Evolutionary conservation across 169 alveolate genomes (phyloP), one percentile per base, ranked within the genome.

Genomic region (Eimeria sp.): DNA sequence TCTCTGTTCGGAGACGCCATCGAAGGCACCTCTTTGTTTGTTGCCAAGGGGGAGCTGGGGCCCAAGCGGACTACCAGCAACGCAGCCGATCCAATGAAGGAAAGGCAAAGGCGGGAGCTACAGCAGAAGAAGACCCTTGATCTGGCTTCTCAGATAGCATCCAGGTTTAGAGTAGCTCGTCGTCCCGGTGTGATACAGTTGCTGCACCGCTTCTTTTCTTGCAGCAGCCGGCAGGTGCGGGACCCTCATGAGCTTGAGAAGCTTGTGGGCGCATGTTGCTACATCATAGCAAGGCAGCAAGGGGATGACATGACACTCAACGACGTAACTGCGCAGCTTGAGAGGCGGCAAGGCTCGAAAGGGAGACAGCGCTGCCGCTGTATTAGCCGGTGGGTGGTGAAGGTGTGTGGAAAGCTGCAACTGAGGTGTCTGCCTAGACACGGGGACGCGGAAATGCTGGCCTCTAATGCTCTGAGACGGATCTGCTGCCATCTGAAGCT

Each of bases 241-340:
- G 95, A 90, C 49, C 88, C 95, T 25, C 87, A 54, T 78, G 83
- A 60, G n/a, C 95, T 90, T 27, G 95, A 90, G 89, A 71, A 78
- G 33, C 87, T 90, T 54, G 95, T 76, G 77, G 95, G 88, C 10
- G 95, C 95, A 20, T 90, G 95, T 78, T 90, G 95, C 95, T 90
- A 90, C 95, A 90, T 90, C 62, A 66, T 62, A 18, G 83, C 95
- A 0, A 62, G 95, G 80, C 95, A 90, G 95, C 77, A 71, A 62
- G 85, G 83, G 64, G 95, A 76, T 43, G 95, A 74, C 49, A 49
- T 76, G 88, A 66, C 89, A 16, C 66, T 76, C 56, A 58, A 85
- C 56, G 93, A 85, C 49, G 64, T 62, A 20, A 58, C 82, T 62
- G 93, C 80, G 49, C 93, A 58, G 64, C 82, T 62, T 64, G 93